Conservation (phyloP, 1,139 yeast genomes). For the Candida tetrigidarum region DNA sequence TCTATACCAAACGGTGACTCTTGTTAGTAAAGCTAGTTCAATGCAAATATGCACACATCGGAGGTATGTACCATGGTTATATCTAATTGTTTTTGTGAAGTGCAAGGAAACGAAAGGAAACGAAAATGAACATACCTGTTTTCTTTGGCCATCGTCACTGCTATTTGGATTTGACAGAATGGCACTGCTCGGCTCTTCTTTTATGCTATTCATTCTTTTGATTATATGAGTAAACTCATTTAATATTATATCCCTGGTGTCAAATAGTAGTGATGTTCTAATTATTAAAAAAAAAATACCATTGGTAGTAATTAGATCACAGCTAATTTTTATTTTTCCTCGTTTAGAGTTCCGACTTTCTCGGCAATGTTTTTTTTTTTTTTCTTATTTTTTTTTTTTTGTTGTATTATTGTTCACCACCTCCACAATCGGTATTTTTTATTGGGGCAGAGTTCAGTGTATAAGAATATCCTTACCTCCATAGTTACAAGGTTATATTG, state of each 20-base stretch:
- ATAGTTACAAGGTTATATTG: no score
- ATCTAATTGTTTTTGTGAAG: neutral
- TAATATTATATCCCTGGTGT: neutral
- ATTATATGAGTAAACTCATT: neutral
- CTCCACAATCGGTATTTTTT: no score
- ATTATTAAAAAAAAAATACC: neutral
- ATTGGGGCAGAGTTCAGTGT: no score
- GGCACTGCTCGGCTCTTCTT: slow-evolving; percentile 1
- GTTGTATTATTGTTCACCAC: no score
- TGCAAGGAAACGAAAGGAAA: no score
- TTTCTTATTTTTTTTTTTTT: no score
- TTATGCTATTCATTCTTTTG: neutral
- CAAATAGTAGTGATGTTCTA: no score
- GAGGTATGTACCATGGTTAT: no score
- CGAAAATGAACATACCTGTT: slow-evolving; percentile 3
- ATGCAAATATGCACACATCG: no score
- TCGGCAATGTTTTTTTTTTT: no score
- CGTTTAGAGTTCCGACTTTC: neutral
- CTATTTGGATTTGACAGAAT: neutral
- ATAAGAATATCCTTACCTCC: no score
- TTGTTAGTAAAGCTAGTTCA: slow-evolving; percentile 9
- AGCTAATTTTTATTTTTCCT: neutral
- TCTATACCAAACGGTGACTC: slow-evolving; percentile 21
- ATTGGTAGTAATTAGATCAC: neutral
- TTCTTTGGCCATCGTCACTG: slow-evolving; percentile 1